These are phyloP conservation scores for Neoboletus subvelutipes DNA, from an alignment of 768 basidiomycete species.

Conservation along the genomic window DNA sequence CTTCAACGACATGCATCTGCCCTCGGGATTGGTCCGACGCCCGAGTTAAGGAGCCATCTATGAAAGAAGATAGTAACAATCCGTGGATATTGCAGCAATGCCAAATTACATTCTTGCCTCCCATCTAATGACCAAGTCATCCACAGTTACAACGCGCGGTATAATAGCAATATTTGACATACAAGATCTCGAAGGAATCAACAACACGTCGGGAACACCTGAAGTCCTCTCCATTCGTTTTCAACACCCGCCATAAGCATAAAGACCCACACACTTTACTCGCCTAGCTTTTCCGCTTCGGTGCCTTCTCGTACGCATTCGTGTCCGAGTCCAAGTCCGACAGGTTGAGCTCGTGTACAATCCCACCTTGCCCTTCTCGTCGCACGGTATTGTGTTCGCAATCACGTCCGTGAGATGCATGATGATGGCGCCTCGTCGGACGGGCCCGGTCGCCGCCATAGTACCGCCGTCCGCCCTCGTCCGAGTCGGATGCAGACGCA, in stretches of 20 bases:
- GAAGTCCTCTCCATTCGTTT: not conserved
- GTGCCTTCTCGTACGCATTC: constrained; percentile 53
- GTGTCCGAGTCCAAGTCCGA: constrained; percentile 26
- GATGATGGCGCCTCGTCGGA: constrained; percentile 5
- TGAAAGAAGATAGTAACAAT: not conserved
- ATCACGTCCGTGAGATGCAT: constrained; percentile 3
- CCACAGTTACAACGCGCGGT: not conserved
- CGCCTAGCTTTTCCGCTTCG: constrained; percentile 25
- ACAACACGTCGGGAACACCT: not conserved
- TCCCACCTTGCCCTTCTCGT: constrained; percentile 9
- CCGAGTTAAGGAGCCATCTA: not conserved
- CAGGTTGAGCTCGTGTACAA: constrained; percentile 20
- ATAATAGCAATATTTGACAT: not conserved
- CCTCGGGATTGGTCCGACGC: not conserved
- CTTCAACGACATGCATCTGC: not conserved
- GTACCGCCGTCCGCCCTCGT: not conserved
- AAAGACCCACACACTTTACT: not conserved
- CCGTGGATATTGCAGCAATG: not conserved
- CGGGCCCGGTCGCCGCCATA: constrained; percentile 12
- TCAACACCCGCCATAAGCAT: not conserved
- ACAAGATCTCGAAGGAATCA: not conserved
- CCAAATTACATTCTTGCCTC: not conserved
- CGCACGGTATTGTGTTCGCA: not conserved
- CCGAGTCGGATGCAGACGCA: constrained; percentile 37
- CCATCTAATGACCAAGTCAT: not conserved